A percentile compares a stretch with the other conserved stretches of the same genome.
Conservation (phyloP, 2,329 filamentous ascomycete genomes). For the Trichoderma koningiopsis region DNA sequence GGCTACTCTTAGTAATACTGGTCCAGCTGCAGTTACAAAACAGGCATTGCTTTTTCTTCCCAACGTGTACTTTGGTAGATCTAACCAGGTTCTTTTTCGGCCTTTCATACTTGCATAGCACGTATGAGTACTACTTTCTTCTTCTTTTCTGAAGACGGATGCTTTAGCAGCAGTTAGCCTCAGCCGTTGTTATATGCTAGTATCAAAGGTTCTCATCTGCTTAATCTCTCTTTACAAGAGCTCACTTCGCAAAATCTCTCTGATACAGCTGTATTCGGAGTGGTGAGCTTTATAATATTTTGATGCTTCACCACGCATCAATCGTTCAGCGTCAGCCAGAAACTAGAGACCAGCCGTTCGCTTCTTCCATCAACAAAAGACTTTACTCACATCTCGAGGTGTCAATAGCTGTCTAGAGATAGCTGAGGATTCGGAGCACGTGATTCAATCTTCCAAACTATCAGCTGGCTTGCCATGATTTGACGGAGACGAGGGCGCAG, state of each 20-base stretch:
- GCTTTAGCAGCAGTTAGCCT: conserved; percentile 30
- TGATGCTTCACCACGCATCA: conserved; percentile 22
- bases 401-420: conserved; percentile 23
- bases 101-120: background rate
- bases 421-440: conserved; percentile 30
- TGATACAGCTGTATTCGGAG: background rate
- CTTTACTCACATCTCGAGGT: conserved; percentile 34
- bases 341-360: background rate
- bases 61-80: conserved; percentile 3
- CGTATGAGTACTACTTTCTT: background rate
- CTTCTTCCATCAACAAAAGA: conserved; percentile 18
- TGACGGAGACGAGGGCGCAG: conserved; percentile 54
- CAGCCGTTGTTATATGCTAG: conserved; percentile 6
- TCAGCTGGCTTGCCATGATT: conserved; percentile 59
- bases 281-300: conserved; percentile 8
- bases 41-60: background rate
- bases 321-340: conserved; percentile 26
- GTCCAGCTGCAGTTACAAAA: background rate
- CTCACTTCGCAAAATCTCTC: background rate
- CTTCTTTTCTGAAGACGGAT: conserved; percentile 8
- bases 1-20: background rate
- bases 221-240: background rate
- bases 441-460: conserved; percentile 46
- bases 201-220: conserved; percentile 34
- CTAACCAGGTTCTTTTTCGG: background rate